Evolutionary conservation across 2,329 filamentous ascomycete genomes (phyloP).

Genomic region (Aurifilum marmelostoma): DNA sequence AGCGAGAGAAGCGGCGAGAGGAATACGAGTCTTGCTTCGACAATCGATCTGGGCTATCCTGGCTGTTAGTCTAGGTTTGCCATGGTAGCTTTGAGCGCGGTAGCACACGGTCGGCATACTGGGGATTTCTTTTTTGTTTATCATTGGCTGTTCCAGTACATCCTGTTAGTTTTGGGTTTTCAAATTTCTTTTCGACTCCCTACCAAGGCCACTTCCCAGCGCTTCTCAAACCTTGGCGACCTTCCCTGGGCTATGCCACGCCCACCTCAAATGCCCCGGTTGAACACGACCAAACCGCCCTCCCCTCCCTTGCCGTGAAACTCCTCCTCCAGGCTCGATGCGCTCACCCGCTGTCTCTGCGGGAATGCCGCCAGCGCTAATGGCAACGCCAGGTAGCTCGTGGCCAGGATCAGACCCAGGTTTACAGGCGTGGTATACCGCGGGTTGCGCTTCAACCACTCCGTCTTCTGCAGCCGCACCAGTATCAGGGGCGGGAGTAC

Average conservation of each 20-base stretch:
- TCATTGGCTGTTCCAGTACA: background rate
- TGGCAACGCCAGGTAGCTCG: slow-evolving; percentile 85
- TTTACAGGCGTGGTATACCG: slow-evolving; percentile 81
- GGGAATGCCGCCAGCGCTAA: slow-evolving; percentile 91
- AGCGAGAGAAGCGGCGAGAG: background rate
- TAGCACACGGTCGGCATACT: background rate
- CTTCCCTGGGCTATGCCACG: background rate
- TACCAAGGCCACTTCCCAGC: background rate
- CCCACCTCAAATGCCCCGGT: slow-evolving; percentile 76
- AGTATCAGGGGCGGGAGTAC: slow-evolving; percentile 87
- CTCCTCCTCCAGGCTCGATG: slow-evolving; percentile 77
- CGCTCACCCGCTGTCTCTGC: slow-evolving; percentile 81
- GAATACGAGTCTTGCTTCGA: background rate
- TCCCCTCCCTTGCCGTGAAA: slow-evolving; percentile 82
- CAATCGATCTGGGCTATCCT: background rate
- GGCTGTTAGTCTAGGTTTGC: background rate
- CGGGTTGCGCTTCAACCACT: slow-evolving; percentile 80
- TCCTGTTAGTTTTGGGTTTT: background rate
- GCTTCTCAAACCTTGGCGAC: background rate
- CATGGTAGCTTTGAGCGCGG: background rate
- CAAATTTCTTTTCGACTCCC: background rate
- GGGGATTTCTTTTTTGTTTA: background rate
- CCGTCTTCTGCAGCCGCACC: slow-evolving; percentile 79
- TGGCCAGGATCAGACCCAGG: slow-evolving; percentile 81
- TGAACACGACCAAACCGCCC: slow-evolving; percentile 89